Conservation (phyloP, 169 alveolate species). For the Amoebophrya sp. region DNA sequence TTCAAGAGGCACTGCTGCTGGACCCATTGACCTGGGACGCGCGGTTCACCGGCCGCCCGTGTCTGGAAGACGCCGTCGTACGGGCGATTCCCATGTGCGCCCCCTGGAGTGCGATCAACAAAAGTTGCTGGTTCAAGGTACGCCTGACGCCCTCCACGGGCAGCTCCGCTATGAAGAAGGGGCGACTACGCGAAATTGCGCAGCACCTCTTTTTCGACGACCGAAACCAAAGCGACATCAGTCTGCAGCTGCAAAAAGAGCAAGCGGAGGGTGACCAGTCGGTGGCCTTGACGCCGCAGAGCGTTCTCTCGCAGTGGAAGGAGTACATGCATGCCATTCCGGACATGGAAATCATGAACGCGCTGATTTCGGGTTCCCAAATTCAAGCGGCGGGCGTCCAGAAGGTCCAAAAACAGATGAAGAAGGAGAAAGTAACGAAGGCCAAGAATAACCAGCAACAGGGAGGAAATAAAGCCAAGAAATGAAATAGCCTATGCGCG, state of each 20-base stretch:
- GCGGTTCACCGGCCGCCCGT: not conserved
- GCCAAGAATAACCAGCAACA: not conserved
- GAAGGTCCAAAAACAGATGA: not conserved
- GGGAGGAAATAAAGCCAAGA: not conserved
- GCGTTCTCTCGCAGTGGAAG: no score
- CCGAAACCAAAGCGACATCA: not conserved
- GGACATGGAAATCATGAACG: constrained; percentile 5
- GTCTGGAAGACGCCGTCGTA: not conserved
- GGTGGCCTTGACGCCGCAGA: no score
- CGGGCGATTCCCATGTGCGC: not conserved
- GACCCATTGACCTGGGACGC: not conserved
- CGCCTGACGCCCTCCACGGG: not conserved
- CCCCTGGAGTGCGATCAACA: not conserved
- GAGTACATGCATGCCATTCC: not conserved
- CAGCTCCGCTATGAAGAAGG: not conserved
- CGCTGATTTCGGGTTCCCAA: not conserved
- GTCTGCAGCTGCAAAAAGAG: not conserved
- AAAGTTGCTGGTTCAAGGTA: not conserved
- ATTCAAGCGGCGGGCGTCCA: not conserved
- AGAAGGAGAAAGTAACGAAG: not conserved
- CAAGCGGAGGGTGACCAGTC: no score
- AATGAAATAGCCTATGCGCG: not conserved
- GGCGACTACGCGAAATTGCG: not conserved
- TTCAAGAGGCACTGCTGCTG: not conserved
- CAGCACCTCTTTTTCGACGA: not conserved